Conservation (phyloP, 2,329 filamentous ascomycete species). For the Kalmusia sp. region DNA sequence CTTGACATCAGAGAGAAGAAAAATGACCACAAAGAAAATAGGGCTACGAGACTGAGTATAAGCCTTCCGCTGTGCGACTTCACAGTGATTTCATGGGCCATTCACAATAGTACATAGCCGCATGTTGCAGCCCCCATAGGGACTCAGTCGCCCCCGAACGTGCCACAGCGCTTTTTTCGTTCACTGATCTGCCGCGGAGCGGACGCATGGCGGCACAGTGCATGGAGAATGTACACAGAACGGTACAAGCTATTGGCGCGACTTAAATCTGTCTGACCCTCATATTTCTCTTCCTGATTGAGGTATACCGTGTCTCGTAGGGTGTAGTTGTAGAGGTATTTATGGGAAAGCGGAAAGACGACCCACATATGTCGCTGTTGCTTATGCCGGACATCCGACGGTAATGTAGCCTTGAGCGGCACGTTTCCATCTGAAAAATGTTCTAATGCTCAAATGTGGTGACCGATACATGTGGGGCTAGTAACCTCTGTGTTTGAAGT, state of each 20-base stretch:
- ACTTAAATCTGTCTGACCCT: not conserved
- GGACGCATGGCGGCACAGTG: not conserved
- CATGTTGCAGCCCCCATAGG: not conserved
- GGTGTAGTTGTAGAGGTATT: too few species aligned
- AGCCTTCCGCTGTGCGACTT: not conserved
- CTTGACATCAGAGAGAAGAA: not conserved
- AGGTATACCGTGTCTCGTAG: too few species aligned
- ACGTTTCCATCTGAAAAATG: too few species aligned
- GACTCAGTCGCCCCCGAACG: constrained; percentile 2
- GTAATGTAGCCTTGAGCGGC: too few species aligned
- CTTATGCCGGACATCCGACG: too few species aligned
- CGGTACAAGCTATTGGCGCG: not conserved
- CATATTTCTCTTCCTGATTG: not conserved
- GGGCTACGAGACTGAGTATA: not conserved
- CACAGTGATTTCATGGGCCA: not conserved
- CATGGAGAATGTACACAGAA: constrained; percentile 5
- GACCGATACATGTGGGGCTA: not conserved
- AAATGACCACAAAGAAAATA: not conserved
- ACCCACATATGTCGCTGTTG: too few species aligned
- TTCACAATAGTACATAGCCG: not conserved
- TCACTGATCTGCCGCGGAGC: constrained; percentile 5
- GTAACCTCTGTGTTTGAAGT: not conserved
- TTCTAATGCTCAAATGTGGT: not conserved
- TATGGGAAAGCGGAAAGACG: too few species aligned
- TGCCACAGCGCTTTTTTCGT: constrained; percentile 9